These are phyloP conservation scores for Apiotrichum domesticum DNA, from an alignment of 1,284 basidiomycete genomes.

Conservation along the genomic window DNA sequence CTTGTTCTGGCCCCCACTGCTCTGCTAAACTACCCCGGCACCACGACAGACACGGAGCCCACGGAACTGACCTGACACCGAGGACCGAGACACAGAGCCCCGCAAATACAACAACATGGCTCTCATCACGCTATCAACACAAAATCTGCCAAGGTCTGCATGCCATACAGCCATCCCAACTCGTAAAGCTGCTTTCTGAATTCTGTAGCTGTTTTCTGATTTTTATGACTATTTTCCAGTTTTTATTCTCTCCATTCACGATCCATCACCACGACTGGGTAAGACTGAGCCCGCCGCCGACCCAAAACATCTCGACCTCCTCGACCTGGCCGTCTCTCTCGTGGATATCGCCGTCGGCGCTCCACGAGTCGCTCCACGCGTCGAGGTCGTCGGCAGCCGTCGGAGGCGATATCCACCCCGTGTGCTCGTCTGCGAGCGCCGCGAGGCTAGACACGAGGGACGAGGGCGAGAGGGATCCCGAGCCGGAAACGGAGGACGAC, in stretches of 20 bases:
- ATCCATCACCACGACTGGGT: conserved; percentile 6
- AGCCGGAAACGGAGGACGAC: neutral
- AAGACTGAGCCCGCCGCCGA: conserved; percentile 3
- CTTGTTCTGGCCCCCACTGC: too few relatives aligned
- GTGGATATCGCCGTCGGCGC: neutral
- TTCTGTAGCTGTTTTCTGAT: too few relatives aligned
- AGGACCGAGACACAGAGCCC: too few relatives aligned
- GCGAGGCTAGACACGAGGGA: conserved; percentile 1
- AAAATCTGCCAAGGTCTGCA: too few relatives aligned
- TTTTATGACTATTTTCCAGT: neutral
- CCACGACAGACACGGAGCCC: too few relatives aligned
- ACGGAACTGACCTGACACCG: too few relatives aligned
- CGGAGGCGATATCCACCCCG: conserved; percentile 23
- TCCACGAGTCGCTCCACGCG: conserved; percentile 10
- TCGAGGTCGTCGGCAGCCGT: conserved; percentile 30
- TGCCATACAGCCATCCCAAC: too few relatives aligned
- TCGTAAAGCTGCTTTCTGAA: too few relatives aligned
- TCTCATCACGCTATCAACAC: too few relatives aligned
- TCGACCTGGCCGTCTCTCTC: neutral
- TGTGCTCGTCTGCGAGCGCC: neutral
- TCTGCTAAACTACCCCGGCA: too few relatives aligned
- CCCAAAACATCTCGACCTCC: conserved; percentile 5
- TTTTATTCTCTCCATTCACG: neutral
- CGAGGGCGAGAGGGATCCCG: neutral
- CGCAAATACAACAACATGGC: too few relatives aligned